These are phyloP conservation scores for Heliocybe sulcata DNA, from an alignment of 1,284 basidiomycete genomes.

Conservation along the genomic window DNA sequence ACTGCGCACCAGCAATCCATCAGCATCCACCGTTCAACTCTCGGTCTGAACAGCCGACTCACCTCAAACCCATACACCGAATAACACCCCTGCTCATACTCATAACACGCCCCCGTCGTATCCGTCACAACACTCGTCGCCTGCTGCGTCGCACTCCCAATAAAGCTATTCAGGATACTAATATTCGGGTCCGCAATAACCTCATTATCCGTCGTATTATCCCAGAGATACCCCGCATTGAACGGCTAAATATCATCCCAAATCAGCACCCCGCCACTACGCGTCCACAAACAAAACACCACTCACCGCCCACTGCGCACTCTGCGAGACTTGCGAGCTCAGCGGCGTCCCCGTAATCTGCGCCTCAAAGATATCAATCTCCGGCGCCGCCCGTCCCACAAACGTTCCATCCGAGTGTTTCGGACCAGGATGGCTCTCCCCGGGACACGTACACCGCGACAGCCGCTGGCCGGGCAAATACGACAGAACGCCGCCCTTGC, in stretches of 20 bases:
- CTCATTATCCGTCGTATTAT: conserved; percentile 33
- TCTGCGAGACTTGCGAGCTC: conserved; percentile 15
- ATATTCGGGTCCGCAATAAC: conserved; percentile 9
- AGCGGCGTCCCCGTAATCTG: conserved; percentile 10
- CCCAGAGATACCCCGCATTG: conserved; percentile 33
- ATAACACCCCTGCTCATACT: conserved; percentile 35
- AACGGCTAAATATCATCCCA: conserved; percentile 29
- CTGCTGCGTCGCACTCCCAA: conserved; percentile 30
- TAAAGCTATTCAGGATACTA: conserved; percentile 22
- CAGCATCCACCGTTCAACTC: not conserved
- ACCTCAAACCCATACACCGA: conserved; percentile 50
- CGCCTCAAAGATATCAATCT: conserved; percentile 82
- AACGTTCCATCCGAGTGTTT: conserved; percentile 45
- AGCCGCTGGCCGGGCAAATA: conserved; percentile 72
- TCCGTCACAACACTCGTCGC: conserved; percentile 18
- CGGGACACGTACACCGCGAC: conserved; percentile 81
- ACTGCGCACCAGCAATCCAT: conserved; percentile 29
- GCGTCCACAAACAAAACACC: conserved; percentile 10
- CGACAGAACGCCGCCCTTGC: conserved; percentile 34
- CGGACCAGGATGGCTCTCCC: conserved; percentile 82
- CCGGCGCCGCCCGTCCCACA: conserved; percentile 77
- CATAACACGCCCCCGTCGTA: conserved; percentile 19
- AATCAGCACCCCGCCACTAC: not conserved
- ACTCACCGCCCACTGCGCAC: conserved; percentile 13
- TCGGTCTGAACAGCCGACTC: not conserved